Percentiles rank a stretch among this genome's conserved stretches.
Evolutionary conservation across 441 rosid species (phyloP).

Genomic region (Codiaeum variegatum): DNA sequence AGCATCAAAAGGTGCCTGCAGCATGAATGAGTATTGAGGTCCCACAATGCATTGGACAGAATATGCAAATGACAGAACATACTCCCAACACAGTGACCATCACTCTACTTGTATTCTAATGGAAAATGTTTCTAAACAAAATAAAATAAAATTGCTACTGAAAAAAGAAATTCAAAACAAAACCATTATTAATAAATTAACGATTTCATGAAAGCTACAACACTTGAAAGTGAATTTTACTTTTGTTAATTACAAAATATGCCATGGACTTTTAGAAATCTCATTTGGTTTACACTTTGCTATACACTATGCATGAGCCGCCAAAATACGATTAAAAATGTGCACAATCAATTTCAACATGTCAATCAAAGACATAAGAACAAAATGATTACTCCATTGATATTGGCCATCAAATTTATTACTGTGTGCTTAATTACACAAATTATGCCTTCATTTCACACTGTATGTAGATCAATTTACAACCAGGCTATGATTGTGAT

Average conservation of each 20-base stretch:
- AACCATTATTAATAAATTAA: no score
- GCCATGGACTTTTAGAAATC: background rate
- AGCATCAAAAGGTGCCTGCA: slow-evolving; percentile 91
- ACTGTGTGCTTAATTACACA: background rate
- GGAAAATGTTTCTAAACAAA: no score
- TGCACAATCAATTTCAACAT: background rate
- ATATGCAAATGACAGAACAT: background rate
- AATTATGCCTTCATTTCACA: background rate
- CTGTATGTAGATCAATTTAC: background rate
- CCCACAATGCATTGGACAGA: background rate
- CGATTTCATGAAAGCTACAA: background rate
- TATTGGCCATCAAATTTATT: background rate
- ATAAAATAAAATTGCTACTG: no score
- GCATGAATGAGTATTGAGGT: slow-evolving; percentile 28
- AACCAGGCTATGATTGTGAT: background rate
- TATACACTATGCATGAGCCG: background rate
- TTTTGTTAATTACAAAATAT: background rate
- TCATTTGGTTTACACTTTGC: background rate
- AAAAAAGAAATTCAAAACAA: no score
- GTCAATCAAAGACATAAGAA: background rate
- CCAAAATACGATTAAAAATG: background rate
- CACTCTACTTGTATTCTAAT: background rate
- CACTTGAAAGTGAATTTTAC: background rate
- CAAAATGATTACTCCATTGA: background rate
- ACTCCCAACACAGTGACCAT: background rate